phyloP scores from a whole-genome alignment of 805 yeast species.

The Teunomyces gatunensis region DNA sequence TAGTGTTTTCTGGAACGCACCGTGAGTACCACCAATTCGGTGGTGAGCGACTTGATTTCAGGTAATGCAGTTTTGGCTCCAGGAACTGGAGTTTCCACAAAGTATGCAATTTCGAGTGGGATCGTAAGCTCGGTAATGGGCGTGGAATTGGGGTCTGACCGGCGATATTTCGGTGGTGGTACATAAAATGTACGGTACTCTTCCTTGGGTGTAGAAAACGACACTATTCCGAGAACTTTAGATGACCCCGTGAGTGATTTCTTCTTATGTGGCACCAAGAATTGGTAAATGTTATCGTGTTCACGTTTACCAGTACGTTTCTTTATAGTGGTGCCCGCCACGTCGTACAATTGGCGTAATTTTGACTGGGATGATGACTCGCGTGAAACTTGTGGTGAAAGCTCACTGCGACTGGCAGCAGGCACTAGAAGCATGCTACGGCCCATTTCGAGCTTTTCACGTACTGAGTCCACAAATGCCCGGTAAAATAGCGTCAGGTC shows the following conservation, averaged over 20 bases:
- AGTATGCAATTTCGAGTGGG: constrained; percentile 33
- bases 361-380: constrained; percentile 14
- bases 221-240: constrained; percentile 28
- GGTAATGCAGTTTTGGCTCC: constrained; percentile 22
- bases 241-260: constrained; percentile 32
- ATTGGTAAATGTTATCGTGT: constrained; percentile 27
- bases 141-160: neutral
- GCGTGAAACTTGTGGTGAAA: constrained; percentile 17
- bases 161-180: constrained; percentile 30
- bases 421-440: constrained; percentile 14
- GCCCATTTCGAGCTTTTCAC: constrained; percentile 25
- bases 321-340: constrained; percentile 19
- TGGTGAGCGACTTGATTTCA: constrained; percentile 30
- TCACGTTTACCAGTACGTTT: constrained; percentile 13
- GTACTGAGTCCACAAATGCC: constrained; percentile 33
- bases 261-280: constrained; percentile 30
- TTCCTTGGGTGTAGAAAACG: constrained; percentile 35
- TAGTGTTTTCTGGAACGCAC: constrained; percentile 31
- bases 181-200: constrained; percentile 27
- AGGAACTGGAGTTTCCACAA: constrained; percentile 9
- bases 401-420: constrained; percentile 9
- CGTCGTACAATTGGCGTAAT: constrained; percentile 31
- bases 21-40: constrained; percentile 37
- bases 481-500: constrained; percentile 26
- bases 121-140: constrained; percentile 20